A percentile compares a stretch with the other conserved stretches of the same genome.
Conservation (phyloP, 2,329 filamentous ascomycete species). For the Aureobasidium sp. region DNA sequence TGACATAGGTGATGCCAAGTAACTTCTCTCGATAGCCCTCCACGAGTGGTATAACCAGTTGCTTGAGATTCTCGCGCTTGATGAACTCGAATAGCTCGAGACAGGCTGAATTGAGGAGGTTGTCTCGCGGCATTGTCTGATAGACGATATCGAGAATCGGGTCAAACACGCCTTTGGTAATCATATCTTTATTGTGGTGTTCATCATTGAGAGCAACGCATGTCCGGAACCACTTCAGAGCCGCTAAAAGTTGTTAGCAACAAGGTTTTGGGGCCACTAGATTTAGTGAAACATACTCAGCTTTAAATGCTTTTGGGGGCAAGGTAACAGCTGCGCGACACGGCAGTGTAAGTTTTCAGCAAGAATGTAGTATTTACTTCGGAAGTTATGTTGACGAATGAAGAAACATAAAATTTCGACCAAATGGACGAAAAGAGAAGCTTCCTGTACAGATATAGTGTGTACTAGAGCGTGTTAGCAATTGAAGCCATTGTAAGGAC, state of each 20-base stretch:
- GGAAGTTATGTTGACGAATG: constrained; percentile 76
- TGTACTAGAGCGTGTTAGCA: constrained; percentile 6
- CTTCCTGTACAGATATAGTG: constrained; percentile 71
- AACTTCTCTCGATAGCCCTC: constrained; percentile 76
- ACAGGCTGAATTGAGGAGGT: constrained; percentile 86
- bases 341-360: constrained; percentile 69
- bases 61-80: constrained; percentile 68
- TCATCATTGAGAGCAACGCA: constrained; percentile 81
- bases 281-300: constrained; percentile 55
- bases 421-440: constrained; percentile 83
- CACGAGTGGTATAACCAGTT: constrained; percentile 75
- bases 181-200: constrained; percentile 81
- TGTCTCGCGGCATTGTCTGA: constrained; percentile 83
- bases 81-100: constrained; percentile 92
- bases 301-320: constrained; percentile 85
- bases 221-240: constrained; percentile 88
- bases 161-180: constrained; percentile 71
- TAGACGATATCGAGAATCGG: constrained; percentile 79
- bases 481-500: no score
- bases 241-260: constrained; percentile 47
- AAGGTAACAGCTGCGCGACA: constrained; percentile 73
- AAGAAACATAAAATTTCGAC: constrained; percentile 94
- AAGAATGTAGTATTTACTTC: constrained; percentile 83
- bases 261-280: not conserved
- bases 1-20: constrained; percentile 69